Evolutionary conservation across 495 filamentous ascomycete species (phyloP).

Genomic region (Peziza echinospora): DNA sequence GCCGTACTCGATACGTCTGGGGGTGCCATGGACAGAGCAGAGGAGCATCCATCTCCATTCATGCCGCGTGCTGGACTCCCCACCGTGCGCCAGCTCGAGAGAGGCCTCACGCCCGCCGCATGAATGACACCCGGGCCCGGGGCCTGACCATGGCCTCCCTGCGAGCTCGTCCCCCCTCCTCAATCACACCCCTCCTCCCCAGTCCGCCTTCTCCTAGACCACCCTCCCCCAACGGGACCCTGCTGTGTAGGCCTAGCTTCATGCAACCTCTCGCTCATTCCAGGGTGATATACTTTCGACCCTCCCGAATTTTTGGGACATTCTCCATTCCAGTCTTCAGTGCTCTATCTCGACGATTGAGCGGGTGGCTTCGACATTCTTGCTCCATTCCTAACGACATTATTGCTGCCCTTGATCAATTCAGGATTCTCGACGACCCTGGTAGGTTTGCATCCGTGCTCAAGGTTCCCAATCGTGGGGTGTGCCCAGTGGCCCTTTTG

Average conservation of each 20-base stretch:
- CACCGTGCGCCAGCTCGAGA: background rate
- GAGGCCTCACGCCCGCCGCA: background rate
- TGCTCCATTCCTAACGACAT: background rate
- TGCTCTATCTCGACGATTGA: background rate
- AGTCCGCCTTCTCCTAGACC: background rate
- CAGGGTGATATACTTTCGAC: background rate
- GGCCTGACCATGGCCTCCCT: background rate
- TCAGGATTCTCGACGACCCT: background rate
- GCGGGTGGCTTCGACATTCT: background rate
- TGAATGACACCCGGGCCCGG: background rate
- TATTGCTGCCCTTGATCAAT: background rate
- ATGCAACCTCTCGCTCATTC: background rate
- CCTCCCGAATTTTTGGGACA: background rate
- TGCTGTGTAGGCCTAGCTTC: background rate
- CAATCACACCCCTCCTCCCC: background rate
- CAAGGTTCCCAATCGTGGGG: too few relatives aligned
- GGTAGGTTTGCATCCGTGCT: too few relatives aligned
- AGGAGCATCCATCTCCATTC: too few relatives aligned
- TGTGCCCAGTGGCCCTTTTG: too few relatives aligned
- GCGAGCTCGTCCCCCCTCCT: background rate
- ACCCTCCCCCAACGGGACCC: too few relatives aligned
- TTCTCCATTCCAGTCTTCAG: background rate
- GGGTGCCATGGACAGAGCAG: too few relatives aligned
- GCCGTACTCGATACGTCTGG: too few relatives aligned
- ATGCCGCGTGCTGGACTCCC: background rate